Evolutionary conservation across 257 asterid genomes (phyloP).

Genomic region (Solanum chilense): DNA sequence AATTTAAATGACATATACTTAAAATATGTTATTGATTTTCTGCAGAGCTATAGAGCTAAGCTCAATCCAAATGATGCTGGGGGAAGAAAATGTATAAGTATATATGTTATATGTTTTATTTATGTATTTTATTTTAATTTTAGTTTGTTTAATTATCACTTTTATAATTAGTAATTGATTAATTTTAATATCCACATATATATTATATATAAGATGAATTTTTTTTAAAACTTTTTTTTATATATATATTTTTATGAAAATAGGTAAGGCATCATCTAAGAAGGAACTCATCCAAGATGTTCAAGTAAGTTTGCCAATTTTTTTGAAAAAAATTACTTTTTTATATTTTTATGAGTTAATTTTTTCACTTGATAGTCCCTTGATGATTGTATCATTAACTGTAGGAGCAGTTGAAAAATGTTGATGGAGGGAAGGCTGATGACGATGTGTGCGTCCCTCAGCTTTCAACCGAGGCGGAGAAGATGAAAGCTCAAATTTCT

Average conservation of each 20-base stretch:
- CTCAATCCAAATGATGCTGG: not conserved
- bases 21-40: not conserved
- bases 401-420: not conserved
- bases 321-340: no score
- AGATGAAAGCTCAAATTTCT: not conserved
- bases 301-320: not conserved
- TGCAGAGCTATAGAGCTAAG: not conserved
- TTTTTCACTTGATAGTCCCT: not conserved
- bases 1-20: not conserved
- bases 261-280: not conserved
- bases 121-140: not conserved
- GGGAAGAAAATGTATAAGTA: not conserved
- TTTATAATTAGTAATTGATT: not conserved
- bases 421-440: not conserved
- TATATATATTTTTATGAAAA: not conserved
- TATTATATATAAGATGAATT: not conserved
- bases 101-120: not conserved
- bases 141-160: not conserved
- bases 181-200: not conserved
- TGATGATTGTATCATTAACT: not conserved
- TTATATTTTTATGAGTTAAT: not conserved
- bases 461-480: not conserved
- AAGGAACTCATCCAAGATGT: not conserved
- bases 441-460: not conserved
- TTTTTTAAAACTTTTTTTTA: not conserved